Conservation (phyloP, 2,329 filamentous ascomycete genomes). For the Calonectria leucothoes region DNA sequence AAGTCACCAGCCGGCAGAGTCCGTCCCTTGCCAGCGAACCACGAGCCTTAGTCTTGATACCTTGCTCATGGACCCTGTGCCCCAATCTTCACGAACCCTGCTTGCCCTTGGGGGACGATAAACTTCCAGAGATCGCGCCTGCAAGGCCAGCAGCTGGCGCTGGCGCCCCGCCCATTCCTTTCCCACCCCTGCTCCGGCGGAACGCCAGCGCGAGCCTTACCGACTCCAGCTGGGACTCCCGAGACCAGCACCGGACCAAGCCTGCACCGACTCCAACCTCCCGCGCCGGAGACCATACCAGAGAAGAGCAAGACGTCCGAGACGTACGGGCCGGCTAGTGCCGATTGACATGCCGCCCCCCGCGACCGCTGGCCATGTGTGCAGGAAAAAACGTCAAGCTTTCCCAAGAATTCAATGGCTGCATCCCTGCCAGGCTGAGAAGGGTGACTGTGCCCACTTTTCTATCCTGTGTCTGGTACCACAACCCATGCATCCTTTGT, state of each 20-base stretch:
- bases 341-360: not conserved
- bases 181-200: not conserved
- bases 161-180: not conserved
- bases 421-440: slow-evolving; percentile 41
- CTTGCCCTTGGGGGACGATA: not conserved
- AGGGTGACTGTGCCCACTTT: not conserved
- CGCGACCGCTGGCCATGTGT: slow-evolving; percentile 7
- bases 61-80: not conserved
- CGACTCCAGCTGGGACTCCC: slow-evolving; percentile 8
- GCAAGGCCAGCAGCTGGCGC: not conserved
- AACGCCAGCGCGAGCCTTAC: slow-evolving; percentile 3
- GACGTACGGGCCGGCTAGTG: slow-evolving; percentile 1
- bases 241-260: slow-evolving; percentile 3
- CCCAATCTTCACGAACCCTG: slow-evolving; percentile 23
- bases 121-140: slow-evolving; percentile 6
- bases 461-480: not conserved
- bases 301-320: slow-evolving; percentile 17
- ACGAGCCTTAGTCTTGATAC: not conserved
- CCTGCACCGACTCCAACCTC: slow-evolving; percentile 3
- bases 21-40: not conserved
- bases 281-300: slow-evolving; percentile 5
- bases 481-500: not conserved
- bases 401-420: not conserved
- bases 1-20: not conserved
- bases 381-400: not conserved